Base-by-base conservation (phyloP, 345 rosid genomes). In the Populus deltoides region DNA sequence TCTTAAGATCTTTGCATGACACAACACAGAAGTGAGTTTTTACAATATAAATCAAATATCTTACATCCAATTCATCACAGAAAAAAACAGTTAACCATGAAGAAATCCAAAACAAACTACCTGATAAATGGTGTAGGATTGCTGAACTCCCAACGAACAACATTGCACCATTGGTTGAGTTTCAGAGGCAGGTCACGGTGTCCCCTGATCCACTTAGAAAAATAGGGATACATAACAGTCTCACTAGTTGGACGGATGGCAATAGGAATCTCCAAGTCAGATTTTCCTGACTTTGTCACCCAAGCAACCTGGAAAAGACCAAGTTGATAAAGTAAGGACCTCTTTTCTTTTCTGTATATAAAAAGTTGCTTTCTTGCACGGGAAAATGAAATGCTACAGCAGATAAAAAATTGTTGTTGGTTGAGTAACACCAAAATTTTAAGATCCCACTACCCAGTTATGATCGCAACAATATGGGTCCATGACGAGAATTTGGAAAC, bases 81-180 rank as follows among this genome's bases (percentile, higher is more conserved):
- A 31, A 10, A 29, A 41, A 31, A 29, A 13, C 69, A 66, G n/a
- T 20, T 24, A 41, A 55, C 1, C n/a, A 35, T 38, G 15, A 55
- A 76, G 39, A 18, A 18, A 43, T 11, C 15, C 24, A 22, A 70
- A 68, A 61, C 22, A 77, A 70, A 78, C 59, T 80, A 96, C 99
- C 99, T 89, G 86, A 96, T 96, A 90, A 96, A 93, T 45, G 99
- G 98, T 33, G 99, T 96, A n/a, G 99, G 99, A 84, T 96, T 88
- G 90, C 97, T 96, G 81, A 96, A 96, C 79, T 96, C 98, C 99
- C 98, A 93, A 81, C 99, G 89, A 77, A 96, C 99, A 80, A 96
- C 99, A 87, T 96, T 96, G 88, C 99, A 96, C 99, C 99, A 96
- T 77, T 96, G 99, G 72, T 96, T 96, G 75, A 91, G 97, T 85